phyloP scores from a whole-genome alignment of 2,329 filamentous ascomycete genomes.

The Fusarium zealandicum region DNA sequence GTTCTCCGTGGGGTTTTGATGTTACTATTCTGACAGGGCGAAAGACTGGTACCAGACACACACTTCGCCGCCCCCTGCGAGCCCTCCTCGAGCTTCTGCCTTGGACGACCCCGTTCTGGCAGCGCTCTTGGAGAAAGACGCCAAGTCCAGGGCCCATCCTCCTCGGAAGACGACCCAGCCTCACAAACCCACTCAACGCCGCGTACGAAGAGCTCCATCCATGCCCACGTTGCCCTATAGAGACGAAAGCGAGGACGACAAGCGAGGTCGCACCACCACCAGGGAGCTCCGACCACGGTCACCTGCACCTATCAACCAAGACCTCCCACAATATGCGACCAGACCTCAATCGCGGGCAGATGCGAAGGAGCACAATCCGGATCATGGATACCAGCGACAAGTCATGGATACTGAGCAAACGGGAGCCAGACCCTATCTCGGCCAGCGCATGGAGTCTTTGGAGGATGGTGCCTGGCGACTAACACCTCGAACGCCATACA shows the following conservation, averaged over 20 bases:
- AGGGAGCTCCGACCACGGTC: background rate
- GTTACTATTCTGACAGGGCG: conserved; percentile 3
- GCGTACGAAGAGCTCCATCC: background rate
- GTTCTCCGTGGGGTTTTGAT: background rate
- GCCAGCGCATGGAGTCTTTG: background rate
- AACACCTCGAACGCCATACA: background rate
- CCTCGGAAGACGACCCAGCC: background rate
- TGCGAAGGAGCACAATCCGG: background rate
- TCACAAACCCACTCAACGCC: too few relatives aligned
- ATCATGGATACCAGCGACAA: background rate
- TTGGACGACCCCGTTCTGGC: conserved; percentile 8
- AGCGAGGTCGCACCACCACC: background rate
- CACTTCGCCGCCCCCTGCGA: conserved; percentile 13
- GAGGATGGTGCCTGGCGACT: conserved; percentile 7
- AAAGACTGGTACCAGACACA: conserved; percentile 29
- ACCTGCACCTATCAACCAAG: background rate
- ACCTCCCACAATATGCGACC: background rate
- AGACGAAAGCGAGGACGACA: background rate
- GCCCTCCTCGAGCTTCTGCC: background rate
- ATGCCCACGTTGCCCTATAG: background rate
- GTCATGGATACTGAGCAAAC: background rate
- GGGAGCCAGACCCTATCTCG: background rate
- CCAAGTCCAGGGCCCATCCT: conserved; percentile 7
- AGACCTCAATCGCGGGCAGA: background rate
- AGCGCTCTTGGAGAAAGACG: conserved; percentile 1